Base-by-base conservation (phyloP, 139 green algal genomes). In the Coccomyxa sp. region DNA sequence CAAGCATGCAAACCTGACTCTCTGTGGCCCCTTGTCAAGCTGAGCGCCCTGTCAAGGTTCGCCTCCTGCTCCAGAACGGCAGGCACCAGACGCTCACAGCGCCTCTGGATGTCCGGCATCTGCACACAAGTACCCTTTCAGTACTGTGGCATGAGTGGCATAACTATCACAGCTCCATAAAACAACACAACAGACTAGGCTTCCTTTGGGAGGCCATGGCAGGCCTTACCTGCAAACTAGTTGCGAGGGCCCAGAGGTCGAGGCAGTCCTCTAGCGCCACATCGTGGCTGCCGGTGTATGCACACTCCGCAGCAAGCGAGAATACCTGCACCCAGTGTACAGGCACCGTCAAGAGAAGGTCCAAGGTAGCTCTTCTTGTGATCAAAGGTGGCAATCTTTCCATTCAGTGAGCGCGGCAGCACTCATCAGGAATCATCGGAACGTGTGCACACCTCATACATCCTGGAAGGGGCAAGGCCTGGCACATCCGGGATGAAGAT, bases 211-310 rank as follows among this genome's bases (percentile, higher is more conserved):
- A 32, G 27, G 31, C 31, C 27, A 1, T 18, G 1, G 25, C 23
- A 77, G 21, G 27, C 71, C 71, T 13, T 12, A 77, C 76, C 76
- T 80, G 76, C 31, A 80, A 32, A 17, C 16, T 28, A 18, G 76
- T 32, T 25, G 76, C 76, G 7, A 80, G 76, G 30, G 76, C 76
- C 76, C 76, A 80, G 16, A 80, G 16, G 32, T 80, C 76, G 30
- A 80, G 76, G 13, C 30, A 30, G 15, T 80, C 76, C 31, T 60
- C 32, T 14, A 28, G 30, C 76, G 31, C 16, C 76, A 80, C 32
- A 15, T 27, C 30, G 16, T 27, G 30, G 31, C 76, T 60, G 4
- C 76, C 31, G 0, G 30, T 27, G 30, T n/a, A 32, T 14, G 76
- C 76, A 10, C 31, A 80, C 30, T 80, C 76, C 4, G 30, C 30